These are phyloP conservation scores for Datura wrightii DNA, from an alignment of 257 asterid species.

Conservation along the genomic window DNA sequence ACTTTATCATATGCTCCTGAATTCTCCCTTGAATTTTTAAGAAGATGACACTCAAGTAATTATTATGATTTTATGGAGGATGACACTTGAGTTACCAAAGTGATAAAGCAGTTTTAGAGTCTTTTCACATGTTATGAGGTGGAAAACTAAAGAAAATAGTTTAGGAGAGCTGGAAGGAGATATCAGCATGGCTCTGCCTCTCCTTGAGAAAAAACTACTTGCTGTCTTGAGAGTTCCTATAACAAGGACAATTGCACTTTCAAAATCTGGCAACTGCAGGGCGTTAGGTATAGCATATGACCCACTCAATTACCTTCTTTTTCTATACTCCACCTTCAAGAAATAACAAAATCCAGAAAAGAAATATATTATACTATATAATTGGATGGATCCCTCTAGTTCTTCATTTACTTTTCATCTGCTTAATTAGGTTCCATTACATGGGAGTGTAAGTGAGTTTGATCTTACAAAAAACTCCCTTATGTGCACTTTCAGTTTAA, in stretches of 20 bases:
- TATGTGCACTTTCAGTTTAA: background rate
- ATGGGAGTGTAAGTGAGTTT: conserved; percentile 7
- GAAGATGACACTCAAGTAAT: background rate
- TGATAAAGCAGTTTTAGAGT: background rate
- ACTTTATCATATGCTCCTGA: conserved; percentile 19
- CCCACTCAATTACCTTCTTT: conserved; percentile 18
- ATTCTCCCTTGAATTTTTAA: conserved; percentile 18
- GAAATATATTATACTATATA: background rate
- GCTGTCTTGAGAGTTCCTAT: background rate
- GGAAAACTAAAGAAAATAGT: background rate
- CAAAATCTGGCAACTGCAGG: background rate
- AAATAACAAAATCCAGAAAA: background rate
- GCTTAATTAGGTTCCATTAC: background rate
- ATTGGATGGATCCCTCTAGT: background rate
- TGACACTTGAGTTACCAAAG: background rate
- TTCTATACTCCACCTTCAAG: conserved; percentile 9
- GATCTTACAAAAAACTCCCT: background rate
- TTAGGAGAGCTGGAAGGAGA: conserved; percentile 21
- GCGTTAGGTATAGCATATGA: background rate
- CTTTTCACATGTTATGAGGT: background rate
- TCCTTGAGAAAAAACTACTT: conserved; percentile 2
- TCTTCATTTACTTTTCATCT: background rate
- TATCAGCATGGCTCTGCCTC: background rate
- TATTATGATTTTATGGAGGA: conserved; percentile 8
- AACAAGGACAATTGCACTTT: background rate